These are phyloP conservation scores for Mercurialis annua DNA, from an alignment of 345 rosid species.

Conservation along the genomic window DNA sequence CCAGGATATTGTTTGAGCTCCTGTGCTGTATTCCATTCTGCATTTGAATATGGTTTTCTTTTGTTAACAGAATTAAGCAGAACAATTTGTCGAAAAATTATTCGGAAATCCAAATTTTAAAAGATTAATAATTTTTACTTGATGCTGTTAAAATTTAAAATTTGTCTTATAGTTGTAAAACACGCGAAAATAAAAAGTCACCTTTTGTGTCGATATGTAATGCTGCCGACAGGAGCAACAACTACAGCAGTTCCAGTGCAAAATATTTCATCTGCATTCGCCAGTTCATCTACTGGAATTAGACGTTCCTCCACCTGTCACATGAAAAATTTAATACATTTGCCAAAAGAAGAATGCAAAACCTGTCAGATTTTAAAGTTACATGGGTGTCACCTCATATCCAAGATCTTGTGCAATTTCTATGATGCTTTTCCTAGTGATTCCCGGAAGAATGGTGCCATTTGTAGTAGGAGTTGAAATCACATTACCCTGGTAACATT, in stretches of 20 bases:
- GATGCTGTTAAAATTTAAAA: no score
- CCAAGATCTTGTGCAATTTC: constrained; percentile 70
- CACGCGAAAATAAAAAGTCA: constrained; percentile 10
- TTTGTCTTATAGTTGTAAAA: no score
- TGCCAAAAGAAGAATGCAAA: no score
- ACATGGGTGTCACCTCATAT: constrained; percentile 41
- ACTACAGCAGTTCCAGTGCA: constrained; percentile 53
- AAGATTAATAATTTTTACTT: neutral
- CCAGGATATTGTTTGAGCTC: constrained; percentile 37
- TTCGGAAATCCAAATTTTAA: no score
- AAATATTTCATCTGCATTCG: constrained; percentile 52
- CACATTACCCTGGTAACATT: constrained; percentile 44
- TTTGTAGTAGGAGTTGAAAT: constrained; percentile 67
- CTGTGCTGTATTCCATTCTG: constrained; percentile 57
- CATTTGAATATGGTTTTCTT: neutral
- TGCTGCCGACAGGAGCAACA: constrained; percentile 45
- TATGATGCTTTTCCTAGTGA: constrained; percentile 69
- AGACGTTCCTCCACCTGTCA: constrained; percentile 43
- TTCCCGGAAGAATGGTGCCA: constrained; percentile 77
- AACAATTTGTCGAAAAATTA: neutral
- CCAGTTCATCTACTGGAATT: constrained; percentile 38
- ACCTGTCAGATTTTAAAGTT: neutral
- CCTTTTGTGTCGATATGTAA: constrained; percentile 43
- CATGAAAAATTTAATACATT: neutral
- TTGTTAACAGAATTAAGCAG: neutral